Percentiles rank a stretch among this genome's conserved stretches.
Conservation (phyloP, 2,329 filamentous ascomycete genomes). For the Colletotrichum horii region DNA sequence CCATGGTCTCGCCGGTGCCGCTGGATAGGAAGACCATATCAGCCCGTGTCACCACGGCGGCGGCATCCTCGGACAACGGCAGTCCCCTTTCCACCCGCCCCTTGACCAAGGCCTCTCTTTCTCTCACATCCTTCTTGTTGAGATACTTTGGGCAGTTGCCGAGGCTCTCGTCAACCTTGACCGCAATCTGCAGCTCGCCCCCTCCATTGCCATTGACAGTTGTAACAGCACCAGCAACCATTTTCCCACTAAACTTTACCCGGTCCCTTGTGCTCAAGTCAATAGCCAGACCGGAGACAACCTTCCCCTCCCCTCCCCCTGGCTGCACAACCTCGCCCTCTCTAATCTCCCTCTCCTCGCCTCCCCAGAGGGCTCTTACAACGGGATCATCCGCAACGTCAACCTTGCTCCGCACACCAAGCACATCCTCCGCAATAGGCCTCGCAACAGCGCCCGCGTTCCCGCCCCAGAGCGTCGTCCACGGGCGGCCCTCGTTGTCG, state of each 20-base stretch:
- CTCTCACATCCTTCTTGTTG: slow-evolving; percentile 70
- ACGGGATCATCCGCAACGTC: slow-evolving; percentile 73
- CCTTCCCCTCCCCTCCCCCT: slow-evolving; percentile 38
- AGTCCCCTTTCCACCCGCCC: slow-evolving; percentile 31
- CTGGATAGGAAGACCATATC: slow-evolving; percentile 84
- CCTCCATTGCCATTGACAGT: slow-evolving; percentile 32
- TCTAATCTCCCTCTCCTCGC: slow-evolving; percentile 41
- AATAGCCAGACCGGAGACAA: slow-evolving; percentile 60
- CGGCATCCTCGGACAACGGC: slow-evolving; percentile 56
- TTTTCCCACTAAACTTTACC: slow-evolving; percentile 75
- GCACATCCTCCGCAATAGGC: slow-evolving; percentile 64
- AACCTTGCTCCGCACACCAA: slow-evolving; percentile 68
- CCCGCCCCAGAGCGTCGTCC: slow-evolving; percentile 83
- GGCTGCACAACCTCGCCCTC: slow-evolving; percentile 39
- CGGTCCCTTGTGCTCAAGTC: slow-evolving; percentile 72
- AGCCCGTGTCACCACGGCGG: slow-evolving; percentile 64
- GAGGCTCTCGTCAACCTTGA: slow-evolving; percentile 74
- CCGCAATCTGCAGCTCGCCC: slow-evolving; percentile 58
- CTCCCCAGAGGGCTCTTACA: slow-evolving; percentile 63
- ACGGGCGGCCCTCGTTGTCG: slow-evolving; percentile 69
- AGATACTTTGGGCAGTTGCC: slow-evolving; percentile 90
- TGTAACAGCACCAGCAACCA: slow-evolving; percentile 67
- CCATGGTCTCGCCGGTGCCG: slow-evolving; percentile 72
- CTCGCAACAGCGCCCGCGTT: slow-evolving; percentile 66
- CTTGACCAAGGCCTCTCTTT: slow-evolving; percentile 12